Conservation (phyloP, 2,329 filamentous ascomycete species). For the Colletotrichum aenigma region DNA sequence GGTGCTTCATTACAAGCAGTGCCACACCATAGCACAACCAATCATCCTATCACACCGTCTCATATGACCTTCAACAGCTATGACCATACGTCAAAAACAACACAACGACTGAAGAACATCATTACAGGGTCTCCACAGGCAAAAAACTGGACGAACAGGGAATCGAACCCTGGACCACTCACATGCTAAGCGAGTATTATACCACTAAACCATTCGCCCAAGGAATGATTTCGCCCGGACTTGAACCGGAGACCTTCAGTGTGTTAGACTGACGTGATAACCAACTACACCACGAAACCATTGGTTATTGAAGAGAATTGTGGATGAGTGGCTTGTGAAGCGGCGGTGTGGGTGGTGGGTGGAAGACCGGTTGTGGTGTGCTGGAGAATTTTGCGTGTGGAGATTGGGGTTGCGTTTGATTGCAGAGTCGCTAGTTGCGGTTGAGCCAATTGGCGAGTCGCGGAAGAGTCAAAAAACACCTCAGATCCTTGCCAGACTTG, state of each 20-base stretch:
- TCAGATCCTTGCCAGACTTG: not conserved
- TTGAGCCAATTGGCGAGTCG: not conserved
- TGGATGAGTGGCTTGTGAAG: not conserved
- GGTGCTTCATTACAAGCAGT: not conserved
- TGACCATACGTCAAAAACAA: not conserved
- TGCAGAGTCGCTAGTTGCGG: not conserved
- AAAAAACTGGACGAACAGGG: slow-evolving; percentile 9
- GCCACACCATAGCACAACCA: not conserved
- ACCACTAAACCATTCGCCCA: slow-evolving; percentile 21
- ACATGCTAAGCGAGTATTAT: slow-evolving; percentile 20
- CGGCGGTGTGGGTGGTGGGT: not conserved
- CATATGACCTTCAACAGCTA: not conserved
- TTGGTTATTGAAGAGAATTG: not conserved
- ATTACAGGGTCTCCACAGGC: not conserved
- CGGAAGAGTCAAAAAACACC: not conserved
- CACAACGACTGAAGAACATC: not conserved
- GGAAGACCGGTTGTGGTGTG: not conserved
- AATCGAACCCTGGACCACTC: slow-evolving; percentile 16
- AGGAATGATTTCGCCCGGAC: slow-evolving; percentile 11
- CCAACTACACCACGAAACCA: slow-evolving; percentile 40
- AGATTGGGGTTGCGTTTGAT: not conserved
- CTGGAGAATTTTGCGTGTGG: not conserved
- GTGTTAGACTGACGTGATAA: slow-evolving; percentile 54
- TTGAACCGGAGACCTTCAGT: slow-evolving; percentile 22
- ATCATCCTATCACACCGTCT: not conserved